Percentiles rank a stretch among this genome's conserved stretches.
phyloP scores from a whole-genome alignment of 306 rosid species.

The Trifolium repens region DNA sequence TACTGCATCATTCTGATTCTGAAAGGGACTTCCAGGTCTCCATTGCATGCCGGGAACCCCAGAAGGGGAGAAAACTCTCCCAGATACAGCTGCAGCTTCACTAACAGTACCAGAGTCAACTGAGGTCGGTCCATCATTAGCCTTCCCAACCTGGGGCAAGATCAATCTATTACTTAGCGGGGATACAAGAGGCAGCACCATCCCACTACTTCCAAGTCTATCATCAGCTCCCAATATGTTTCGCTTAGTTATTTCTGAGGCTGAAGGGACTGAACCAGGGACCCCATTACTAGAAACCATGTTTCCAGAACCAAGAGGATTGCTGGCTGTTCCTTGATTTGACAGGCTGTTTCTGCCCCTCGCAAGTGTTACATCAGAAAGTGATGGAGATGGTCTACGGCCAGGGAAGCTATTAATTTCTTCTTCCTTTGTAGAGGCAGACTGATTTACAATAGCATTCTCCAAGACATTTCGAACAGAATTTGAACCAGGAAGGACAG shows the following conservation, averaged over 20 bases:
- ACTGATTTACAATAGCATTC: conserved; percentile 56
- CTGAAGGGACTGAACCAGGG: conserved; percentile 69
- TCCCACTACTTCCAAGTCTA: conserved; percentile 77
- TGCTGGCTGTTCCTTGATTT: conserved; percentile 64
- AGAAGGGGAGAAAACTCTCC: conserved; percentile 83
- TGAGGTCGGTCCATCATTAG: conserved; percentile 68
- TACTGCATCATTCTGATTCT: conserved; percentile 80
- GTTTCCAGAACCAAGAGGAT: conserved; percentile 67
- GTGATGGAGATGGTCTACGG: conserved; percentile 86
- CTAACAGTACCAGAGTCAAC: conserved; percentile 64
- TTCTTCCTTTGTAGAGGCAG: conserved; percentile 77
- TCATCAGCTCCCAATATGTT: conserved; percentile 83
- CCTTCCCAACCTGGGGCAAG: conserved; percentile 74
- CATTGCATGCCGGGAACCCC: conserved; percentile 89
- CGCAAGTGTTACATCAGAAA: conserved; percentile 72
- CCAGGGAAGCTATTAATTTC: conserved; percentile 73
- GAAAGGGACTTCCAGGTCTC: conserved; percentile 95
- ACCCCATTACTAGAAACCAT: conserved; percentile 65
- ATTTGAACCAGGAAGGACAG: conserved; percentile 60
- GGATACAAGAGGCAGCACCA: conserved; percentile 78
- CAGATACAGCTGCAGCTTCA: conserved; percentile 73
- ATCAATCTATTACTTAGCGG: conserved; percentile 69
- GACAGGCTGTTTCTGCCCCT: conserved; percentile 73
- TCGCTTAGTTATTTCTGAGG: conserved; percentile 77
- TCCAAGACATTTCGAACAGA: conserved; percentile 61